A percentile compares a stretch with the other conserved stretches of the same genome.
phyloP scores from a whole-genome alignment of 139 green algal species.

The Closterium sp. region DNA sequence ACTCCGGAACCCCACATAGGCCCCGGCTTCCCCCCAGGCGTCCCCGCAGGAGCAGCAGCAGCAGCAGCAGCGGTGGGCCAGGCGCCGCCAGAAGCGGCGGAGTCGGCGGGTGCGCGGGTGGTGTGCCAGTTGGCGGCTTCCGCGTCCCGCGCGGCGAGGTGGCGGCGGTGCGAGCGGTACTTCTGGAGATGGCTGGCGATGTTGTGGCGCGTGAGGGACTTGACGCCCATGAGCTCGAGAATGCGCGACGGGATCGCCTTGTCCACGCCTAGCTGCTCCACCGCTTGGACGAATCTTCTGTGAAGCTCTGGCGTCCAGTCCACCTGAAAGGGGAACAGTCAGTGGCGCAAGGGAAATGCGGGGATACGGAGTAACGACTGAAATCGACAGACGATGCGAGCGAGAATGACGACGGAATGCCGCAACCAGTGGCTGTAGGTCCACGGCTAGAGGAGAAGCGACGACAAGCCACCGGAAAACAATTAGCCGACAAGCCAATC shows the following conservation, averaged over 20 bases:
- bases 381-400: too few species aligned
- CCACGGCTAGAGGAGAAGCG: too few species aligned
- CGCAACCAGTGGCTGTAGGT: too few species aligned
- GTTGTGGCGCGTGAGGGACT: conserved; percentile 63
- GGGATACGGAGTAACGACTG: not conserved
- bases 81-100: not conserved
- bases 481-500: not conserved
- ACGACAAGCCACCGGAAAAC: not conserved
- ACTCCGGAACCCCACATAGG: too few species aligned
- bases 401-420: too few species aligned
- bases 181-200: conserved; percentile 66
- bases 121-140: conserved; percentile 41
- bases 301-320: conserved; percentile 67
- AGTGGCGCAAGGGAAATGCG: too few species aligned
- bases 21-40: too few species aligned
- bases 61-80: not conserved
- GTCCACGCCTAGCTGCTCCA: conserved; percentile 63
- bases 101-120: not conserved
- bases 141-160: conserved; percentile 30
- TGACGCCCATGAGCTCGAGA: conserved; percentile 61
- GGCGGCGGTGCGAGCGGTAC: conserved; percentile 46
- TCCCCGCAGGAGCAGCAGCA: not conserved
- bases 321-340: conserved; percentile 46
- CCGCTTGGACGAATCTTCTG: conserved; percentile 56
- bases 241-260: conserved; percentile 64